Percentiles rank a stretch among this genome's conserved stretches.
These are phyloP conservation scores for Theileria orientalis DNA, from an alignment of 169 alveolate genomes.

Conservation along the genomic window DNA sequence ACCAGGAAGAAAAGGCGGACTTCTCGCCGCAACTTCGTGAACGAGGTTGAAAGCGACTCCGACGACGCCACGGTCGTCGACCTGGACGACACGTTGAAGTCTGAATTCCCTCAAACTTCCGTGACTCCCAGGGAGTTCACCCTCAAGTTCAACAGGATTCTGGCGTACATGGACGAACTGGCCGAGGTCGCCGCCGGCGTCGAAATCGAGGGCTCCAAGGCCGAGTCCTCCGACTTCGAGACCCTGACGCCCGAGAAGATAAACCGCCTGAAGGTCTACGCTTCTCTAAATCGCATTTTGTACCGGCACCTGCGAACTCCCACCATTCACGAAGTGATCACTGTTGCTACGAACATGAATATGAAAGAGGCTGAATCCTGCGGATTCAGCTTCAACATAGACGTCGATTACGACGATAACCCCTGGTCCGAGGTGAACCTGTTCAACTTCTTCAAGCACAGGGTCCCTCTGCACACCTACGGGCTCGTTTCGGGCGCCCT, in stretches of 20 bases:
- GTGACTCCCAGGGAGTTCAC: neutral
- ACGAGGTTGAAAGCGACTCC: neutral
- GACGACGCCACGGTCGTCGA: neutral
- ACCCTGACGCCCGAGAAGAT: conserved; percentile 10
- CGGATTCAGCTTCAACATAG: conserved; percentile 14
- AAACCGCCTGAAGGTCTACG: conserved; percentile 5
- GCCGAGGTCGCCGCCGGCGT: neutral
- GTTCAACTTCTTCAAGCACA: conserved; percentile 13
- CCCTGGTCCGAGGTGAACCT: conserved; percentile 51
- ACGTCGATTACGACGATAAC: conserved; percentile 12
- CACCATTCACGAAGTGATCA: conserved; percentile 42
- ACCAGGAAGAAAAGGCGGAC: neutral
- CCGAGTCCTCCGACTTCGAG: neutral
- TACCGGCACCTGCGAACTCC: conserved; percentile 42
- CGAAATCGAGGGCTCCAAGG: neutral
- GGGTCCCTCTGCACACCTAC: conserved; percentile 42
- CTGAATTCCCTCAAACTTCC: neutral
- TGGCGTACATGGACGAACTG: neutral
- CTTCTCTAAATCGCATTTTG: conserved; percentile 5
- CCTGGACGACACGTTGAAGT: neutral
- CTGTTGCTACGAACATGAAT: conserved; percentile 35
- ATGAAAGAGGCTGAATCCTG: conserved; percentile 1
- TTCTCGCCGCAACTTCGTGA: neutral
- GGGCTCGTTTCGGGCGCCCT: conserved; percentile 25
- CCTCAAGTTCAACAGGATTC: neutral